Percentiles rank a stretch among this genome's conserved stretches.
phyloP scores from a whole-genome alignment of 306 rosid species.

The Trifolium subterraneum region DNA sequence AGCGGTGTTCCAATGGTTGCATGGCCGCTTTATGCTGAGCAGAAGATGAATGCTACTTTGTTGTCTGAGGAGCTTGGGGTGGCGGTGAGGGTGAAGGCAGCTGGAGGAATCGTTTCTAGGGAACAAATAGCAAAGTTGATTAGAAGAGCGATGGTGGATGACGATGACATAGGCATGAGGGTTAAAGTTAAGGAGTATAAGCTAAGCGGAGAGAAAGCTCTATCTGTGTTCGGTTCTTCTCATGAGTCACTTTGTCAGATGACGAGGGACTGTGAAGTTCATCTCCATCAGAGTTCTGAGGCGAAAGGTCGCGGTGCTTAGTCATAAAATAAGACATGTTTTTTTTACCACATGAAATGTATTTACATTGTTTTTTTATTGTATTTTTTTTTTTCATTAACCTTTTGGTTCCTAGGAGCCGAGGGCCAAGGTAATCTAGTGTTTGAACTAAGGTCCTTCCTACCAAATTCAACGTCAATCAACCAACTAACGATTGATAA shows the following conservation, averaged over 20 bases:
- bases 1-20: slow-evolving; percentile 62
- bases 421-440: too few species aligned
- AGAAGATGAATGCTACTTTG: slow-evolving; percentile 59
- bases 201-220: slow-evolving; percentile 43
- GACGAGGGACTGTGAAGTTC: slow-evolving; percentile 8
- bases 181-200: slow-evolving; percentile 36
- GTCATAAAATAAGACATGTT: background rate
- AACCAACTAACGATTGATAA: too few species aligned
- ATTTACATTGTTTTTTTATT: too few species aligned
- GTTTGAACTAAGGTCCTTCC: too few species aligned
- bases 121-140: slow-evolving; percentile 49
- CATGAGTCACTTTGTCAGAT: slow-evolving; percentile 36
- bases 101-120: slow-evolving; percentile 43
- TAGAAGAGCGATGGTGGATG: slow-evolving; percentile 55
- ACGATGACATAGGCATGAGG: slow-evolving; percentile 42
- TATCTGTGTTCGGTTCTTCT: slow-evolving; percentile 47
- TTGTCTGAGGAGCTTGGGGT: slow-evolving; percentile 57
- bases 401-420: too few species aligned
- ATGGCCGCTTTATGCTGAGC: slow-evolving; percentile 80
- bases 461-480: too few species aligned
- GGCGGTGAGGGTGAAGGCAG: slow-evolving; percentile 39
- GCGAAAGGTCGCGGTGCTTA: background rate
- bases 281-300: background rate
- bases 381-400: too few species aligned
- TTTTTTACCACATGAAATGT: background rate